Conservation (phyloP, 257 asterid species). For the Salvia miltiorrhiza region DNA sequence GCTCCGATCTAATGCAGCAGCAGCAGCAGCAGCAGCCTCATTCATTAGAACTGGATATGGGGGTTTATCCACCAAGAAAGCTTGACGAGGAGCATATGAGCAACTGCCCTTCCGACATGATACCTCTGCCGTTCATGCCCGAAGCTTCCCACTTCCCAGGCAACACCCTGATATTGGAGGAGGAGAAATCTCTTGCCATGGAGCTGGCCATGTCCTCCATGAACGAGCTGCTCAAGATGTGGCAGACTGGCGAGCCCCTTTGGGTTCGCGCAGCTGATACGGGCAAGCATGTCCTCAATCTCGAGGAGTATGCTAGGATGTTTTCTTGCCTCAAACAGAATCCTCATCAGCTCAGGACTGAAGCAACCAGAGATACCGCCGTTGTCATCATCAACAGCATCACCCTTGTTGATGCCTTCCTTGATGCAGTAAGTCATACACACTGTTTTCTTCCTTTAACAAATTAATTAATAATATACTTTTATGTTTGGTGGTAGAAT, state of each 20-base stretch:
- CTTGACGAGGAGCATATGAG: conserved; percentile 39
- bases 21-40: conserved; percentile 19
- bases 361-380: conserved; percentile 67
- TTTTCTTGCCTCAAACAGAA: conserved; percentile 55
- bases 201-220: conserved; percentile 64
- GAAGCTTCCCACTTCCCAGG: conserved; percentile 49
- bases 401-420: conserved; percentile 83
- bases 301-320: conserved; percentile 61
- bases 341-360: conserved; percentile 39
- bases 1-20: conserved; percentile 16
- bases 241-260: conserved; percentile 60
- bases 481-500: not conserved
- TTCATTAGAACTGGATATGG: conserved; percentile 67
- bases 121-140: conserved; percentile 49
- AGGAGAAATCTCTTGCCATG: conserved; percentile 65
- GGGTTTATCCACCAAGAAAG: conserved; percentile 53
- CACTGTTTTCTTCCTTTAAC: too few relatives aligned
- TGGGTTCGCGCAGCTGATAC: conserved; percentile 43
- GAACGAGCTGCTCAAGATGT: conserved; percentile 68
- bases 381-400: conserved; percentile 91
- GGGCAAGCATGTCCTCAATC: conserved; percentile 43
- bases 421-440: conserved; percentile 64
- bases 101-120: conserved; percentile 35
- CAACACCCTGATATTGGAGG: conserved; percentile 55
- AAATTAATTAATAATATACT: too few relatives aligned